Evolutionary conservation across 2,329 filamentous ascomycete genomes (phyloP).

Genomic region (Phaeosphaeriaceae sp.): DNA sequence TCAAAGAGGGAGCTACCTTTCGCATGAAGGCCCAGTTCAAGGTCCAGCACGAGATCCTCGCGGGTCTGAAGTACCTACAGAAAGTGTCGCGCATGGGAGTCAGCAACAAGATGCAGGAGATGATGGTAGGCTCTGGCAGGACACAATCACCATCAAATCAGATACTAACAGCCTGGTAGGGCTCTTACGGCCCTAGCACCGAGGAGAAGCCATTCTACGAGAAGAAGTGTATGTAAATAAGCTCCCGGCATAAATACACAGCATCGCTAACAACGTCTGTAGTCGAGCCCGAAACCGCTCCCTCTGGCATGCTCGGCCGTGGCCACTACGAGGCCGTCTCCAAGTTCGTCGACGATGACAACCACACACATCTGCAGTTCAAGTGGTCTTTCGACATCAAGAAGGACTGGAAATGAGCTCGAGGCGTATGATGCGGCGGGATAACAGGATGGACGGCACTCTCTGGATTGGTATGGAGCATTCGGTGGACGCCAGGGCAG

Average conservation of each 20-base stretch:
- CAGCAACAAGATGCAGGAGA: slow-evolving; percentile 92
- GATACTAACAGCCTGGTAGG: slow-evolving; percentile 60
- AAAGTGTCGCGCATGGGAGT: slow-evolving; percentile 89
- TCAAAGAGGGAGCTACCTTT: slow-evolving; percentile 95
- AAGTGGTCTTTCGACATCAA: slow-evolving; percentile 96
- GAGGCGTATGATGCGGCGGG: background rate
- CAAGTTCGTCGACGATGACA: slow-evolving; percentile 94
- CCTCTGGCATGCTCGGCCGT: slow-evolving; percentile 86
- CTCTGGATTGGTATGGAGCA: slow-evolving; percentile 13
- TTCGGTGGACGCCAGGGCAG: slow-evolving; percentile 23
- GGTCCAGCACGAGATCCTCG: slow-evolving; percentile 96
- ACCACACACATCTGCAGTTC: slow-evolving; percentile 87
- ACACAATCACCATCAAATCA: background rate
- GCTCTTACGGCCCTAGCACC: slow-evolving; percentile 92
- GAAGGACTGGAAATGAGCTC: slow-evolving; percentile 81
- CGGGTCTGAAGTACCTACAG: slow-evolving; percentile 94
- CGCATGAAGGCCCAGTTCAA: slow-evolving; percentile 94
- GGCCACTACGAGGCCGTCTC: slow-evolving; percentile 90
- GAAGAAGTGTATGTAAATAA: slow-evolving; percentile 79
- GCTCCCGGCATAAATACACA: background rate
- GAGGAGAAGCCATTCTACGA: slow-evolving; percentile 83
- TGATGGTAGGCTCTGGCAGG: slow-evolving; percentile 75
- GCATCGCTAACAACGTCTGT: slow-evolving; percentile 15
- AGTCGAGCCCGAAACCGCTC: slow-evolving; percentile 93
- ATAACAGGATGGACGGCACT: background rate